Conservation (phyloP, 1,284 basidiomycete genomes). For the Ceratobasidium sp. region DNA sequence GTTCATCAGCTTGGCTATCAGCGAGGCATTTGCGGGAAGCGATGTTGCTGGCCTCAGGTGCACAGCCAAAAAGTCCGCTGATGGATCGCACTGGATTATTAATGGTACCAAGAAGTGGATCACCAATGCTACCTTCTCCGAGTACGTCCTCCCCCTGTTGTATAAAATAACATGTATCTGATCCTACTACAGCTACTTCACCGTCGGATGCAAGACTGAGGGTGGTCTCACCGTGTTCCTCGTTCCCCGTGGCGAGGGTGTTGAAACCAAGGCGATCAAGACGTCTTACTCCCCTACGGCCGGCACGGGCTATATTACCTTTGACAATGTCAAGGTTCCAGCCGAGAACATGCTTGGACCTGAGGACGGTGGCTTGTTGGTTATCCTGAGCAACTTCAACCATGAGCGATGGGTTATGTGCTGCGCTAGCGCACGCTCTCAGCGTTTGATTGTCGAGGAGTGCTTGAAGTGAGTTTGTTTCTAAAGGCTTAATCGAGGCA, state of each 20-base stretch:
- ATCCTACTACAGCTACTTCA: conserved; percentile 57
- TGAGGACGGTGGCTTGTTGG: conserved; percentile 68
- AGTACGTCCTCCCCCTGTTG: conserved; percentile 15
- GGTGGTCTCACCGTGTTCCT: conserved; percentile 69
- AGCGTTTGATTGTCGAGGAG: conserved; percentile 54
- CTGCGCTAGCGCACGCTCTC: conserved; percentile 57
- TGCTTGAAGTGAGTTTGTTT: conserved; percentile 52
- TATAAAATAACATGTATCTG: background rate
- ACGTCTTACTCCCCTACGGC: conserved; percentile 63
- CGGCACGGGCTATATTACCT: conserved; percentile 69
- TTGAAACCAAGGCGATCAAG: conserved; percentile 70
- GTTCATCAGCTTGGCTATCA: conserved; percentile 68
- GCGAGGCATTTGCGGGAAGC: conserved; percentile 70
- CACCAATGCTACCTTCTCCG: conserved; percentile 63
- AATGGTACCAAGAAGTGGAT: conserved; percentile 70
- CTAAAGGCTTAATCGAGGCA: background rate
- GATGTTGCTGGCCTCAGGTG: conserved; percentile 63
- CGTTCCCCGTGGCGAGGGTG: conserved; percentile 62
- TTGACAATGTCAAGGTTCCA: conserved; percentile 71
- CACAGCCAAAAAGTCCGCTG: conserved; percentile 65
- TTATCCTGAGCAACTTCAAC: conserved; percentile 59
- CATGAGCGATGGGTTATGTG: conserved; percentile 59
- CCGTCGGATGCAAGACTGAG: conserved; percentile 53
- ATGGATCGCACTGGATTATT: conserved; percentile 62
- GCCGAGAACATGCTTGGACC: conserved; percentile 68